Percentiles rank a stretch among this genome's conserved stretches.
phyloP scores from a whole-genome alignment of 2,329 filamentous ascomycete genomes.

The Fusarium brachygibbosum region DNA sequence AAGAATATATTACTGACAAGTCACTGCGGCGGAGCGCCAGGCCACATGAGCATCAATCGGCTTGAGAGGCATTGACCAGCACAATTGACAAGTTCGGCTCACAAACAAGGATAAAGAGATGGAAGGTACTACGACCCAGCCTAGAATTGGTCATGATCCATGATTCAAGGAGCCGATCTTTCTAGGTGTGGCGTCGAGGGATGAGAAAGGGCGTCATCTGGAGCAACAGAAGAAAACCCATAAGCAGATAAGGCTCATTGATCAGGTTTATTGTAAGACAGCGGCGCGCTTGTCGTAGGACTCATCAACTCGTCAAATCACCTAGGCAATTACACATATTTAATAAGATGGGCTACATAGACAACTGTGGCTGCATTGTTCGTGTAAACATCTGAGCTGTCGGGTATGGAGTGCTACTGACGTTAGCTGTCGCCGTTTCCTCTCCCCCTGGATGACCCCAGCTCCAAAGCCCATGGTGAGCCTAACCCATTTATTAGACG shows the following conservation, averaged over 20 bases:
- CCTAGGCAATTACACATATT: slow-evolving; percentile 1
- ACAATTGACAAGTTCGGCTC: slow-evolving; percentile 20
- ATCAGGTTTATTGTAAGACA: slow-evolving; percentile 17
- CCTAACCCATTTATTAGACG: slow-evolving; percentile 13
- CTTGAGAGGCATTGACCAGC: slow-evolving; percentile 10
- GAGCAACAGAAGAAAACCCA: slow-evolving; percentile 27
- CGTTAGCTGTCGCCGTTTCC: slow-evolving; percentile 13
- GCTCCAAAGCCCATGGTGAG: slow-evolving; percentile 22
- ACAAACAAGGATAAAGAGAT: slow-evolving; percentile 36
- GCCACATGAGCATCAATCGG: neutral
- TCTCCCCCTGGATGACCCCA: slow-evolving; percentile 21
- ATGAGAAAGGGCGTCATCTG: slow-evolving; percentile 34
- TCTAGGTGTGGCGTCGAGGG: slow-evolving; percentile 40
- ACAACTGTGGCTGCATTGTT: slow-evolving; percentile 25
- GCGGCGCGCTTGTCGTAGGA: slow-evolving; percentile 11
- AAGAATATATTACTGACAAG: neutral
- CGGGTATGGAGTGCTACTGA: slow-evolving; percentile 2
- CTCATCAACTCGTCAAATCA: slow-evolving; percentile 4
- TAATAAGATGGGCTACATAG: neutral
- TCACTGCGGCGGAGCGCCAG: neutral
- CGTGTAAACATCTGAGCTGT: slow-evolving; percentile 35
- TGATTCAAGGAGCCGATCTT: slow-evolving; percentile 46
- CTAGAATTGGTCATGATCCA: slow-evolving; percentile 34
- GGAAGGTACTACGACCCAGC: slow-evolving; percentile 32
- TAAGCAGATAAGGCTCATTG: slow-evolving; percentile 16